Conservation (phyloP, 495 filamentous ascomycete species). For the Daldinia caldariorum region DNA sequence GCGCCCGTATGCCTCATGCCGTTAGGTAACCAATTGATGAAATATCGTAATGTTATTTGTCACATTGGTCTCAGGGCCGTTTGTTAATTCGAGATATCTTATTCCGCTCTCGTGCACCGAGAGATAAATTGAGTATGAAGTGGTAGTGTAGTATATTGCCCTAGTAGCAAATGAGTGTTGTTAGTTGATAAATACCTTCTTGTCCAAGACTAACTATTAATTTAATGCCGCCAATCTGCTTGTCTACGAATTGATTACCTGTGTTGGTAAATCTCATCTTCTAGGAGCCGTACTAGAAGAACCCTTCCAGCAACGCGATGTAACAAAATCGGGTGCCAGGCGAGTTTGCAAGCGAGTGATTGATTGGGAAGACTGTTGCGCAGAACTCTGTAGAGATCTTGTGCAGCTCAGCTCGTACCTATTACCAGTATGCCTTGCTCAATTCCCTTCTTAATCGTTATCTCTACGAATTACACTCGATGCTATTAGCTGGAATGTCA, state of each 20-base stretch:
- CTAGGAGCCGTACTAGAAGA: constrained; percentile 31
- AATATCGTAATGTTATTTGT: constrained; percentile 7
- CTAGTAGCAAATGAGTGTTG: constrained; percentile 2
- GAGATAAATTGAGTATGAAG: neutral
- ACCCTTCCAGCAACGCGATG: constrained; percentile 14
- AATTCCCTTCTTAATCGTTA: neutral
- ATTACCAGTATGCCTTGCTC: neutral
- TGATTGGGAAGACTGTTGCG: neutral
- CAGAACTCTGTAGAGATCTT: neutral
- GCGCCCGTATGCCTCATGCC: neutral
- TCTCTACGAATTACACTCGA: neutral
- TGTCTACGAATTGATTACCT: constrained; percentile 3
- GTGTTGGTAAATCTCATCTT: constrained; percentile 5
- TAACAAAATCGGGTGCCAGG: constrained; percentile 27
- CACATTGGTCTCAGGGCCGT: neutral
- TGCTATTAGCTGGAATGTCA: neutral
- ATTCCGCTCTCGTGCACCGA: neutral
- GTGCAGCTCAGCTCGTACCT: neutral
- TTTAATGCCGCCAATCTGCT: constrained; percentile 10
- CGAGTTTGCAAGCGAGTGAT: neutral
- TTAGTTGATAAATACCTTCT: constrained; percentile 32
- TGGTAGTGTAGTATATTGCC: neutral
- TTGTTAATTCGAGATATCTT: neutral
- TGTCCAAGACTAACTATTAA: constrained; percentile 30
- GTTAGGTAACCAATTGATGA: neutral